Percentiles rank a stretch among this genome's conserved stretches.
Conservation (phyloP, 2,329 filamentous ascomycete species). For the Trichoderma sp. region DNA sequence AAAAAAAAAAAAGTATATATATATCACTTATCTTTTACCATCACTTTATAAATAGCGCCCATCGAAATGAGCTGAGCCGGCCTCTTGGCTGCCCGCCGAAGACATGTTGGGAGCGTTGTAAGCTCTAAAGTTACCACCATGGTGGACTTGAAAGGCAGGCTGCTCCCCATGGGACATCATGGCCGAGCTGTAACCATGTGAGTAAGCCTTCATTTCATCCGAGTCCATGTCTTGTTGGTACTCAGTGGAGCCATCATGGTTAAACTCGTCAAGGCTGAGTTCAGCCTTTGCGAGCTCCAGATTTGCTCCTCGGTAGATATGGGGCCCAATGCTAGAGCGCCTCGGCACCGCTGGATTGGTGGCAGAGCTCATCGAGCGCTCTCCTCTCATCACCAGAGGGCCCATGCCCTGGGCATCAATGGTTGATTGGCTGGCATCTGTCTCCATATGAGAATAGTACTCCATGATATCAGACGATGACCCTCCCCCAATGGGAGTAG, state of each 20-base stretch:
- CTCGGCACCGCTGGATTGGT: background rate
- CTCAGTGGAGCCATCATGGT: background rate
- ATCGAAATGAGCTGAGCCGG: background rate
- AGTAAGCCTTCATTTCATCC: background rate
- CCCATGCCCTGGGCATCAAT: background rate
- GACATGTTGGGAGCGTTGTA: background rate
- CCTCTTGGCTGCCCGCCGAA: background rate
- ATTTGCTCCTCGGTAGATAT: background rate
- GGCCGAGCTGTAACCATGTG: background rate
- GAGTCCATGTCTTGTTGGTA: background rate
- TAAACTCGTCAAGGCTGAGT: conserved; percentile 3
- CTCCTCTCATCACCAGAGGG: conserved; percentile 3
- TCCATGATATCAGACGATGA: conserved; percentile 13
- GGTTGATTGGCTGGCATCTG: background rate
- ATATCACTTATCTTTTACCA: conserved; percentile 12
- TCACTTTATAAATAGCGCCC: background rate
- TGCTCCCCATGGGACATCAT: conserved; percentile 4
- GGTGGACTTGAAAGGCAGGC: conserved; percentile 15
- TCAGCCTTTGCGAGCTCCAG: background rate
- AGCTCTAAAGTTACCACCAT: background rate
- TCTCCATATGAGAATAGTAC: conserved; percentile 6
- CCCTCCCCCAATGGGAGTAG: background rate
- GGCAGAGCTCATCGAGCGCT: background rate
- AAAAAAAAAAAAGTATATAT: background rate
- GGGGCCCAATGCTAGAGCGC: background rate